A percentile compares a stretch with the other conserved stretches of the same genome.
Conservation (phyloP, 2,329 filamentous ascomycete genomes). For the Ophiostoma angusticollis region DNA sequence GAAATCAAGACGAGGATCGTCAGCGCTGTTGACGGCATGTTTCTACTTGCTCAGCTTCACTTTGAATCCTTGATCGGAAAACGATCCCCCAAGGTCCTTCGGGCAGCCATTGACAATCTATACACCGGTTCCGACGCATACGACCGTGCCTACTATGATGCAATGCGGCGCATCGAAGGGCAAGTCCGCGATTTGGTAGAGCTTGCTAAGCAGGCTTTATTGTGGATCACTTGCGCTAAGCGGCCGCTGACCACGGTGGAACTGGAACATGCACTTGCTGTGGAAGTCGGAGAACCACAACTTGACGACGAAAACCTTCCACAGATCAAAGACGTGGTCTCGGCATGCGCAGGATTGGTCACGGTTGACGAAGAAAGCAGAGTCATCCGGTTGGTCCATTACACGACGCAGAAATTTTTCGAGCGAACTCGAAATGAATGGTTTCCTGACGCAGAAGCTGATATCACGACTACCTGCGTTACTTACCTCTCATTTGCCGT, state of each 20-base stretch:
- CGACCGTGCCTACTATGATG: background rate
- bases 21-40: background rate
- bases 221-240: slow-evolving; percentile 1
- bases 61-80: background rate
- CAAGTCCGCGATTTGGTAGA: background rate
- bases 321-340: background rate
- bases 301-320: background rate
- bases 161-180: slow-evolving; percentile 1
- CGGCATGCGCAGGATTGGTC: background rate
- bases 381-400: background rate
- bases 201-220: background rate
- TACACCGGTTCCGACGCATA: background rate
- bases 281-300: background rate
- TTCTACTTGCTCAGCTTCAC: slow-evolving; percentile 1
- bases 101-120: background rate
- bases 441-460: background rate
- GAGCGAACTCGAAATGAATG: background rate
- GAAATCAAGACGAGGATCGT: background rate
- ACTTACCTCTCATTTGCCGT: background rate
- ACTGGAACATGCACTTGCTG: background rate
- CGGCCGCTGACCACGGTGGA: background rate
- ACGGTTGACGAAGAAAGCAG: background rate
- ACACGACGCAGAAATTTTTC: slow-evolving; percentile 1
- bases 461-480: background rate
- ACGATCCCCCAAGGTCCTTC: background rate